Evolutionary conservation across 495 filamentous ascomycete genomes (phyloP).

Genomic region (Podospora appendiculata): DNA sequence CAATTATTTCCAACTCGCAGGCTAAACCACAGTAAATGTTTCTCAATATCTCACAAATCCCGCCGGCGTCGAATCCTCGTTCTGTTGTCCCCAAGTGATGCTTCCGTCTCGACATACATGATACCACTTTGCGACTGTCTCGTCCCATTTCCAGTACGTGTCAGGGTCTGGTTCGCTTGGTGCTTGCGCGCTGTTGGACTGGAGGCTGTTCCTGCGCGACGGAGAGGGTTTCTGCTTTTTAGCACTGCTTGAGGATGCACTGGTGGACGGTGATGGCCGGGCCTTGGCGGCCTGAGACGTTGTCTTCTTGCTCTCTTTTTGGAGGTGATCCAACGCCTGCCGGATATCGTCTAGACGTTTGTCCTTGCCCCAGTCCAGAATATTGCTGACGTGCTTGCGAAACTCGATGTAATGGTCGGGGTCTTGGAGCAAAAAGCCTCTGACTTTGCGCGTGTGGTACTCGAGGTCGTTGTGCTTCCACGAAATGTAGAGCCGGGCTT

Average conservation of each 20-base stretch:
- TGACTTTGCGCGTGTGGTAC: slow-evolving; percentile 21
- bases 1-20: too few relatives aligned
- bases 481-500: slow-evolving; percentile 5
- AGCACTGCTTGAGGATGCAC: neutral
- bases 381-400: slow-evolving; percentile 25
- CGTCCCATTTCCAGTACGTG: too few relatives aligned
- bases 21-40: too few relatives aligned
- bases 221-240: neutral
- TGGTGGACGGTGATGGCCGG: neutral
- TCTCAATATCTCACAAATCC: too few relatives aligned
- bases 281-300: neutral
- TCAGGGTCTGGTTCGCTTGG: too few relatives aligned
- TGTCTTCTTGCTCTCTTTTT: neutral
- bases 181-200: too few relatives aligned
- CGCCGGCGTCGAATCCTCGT: too few relatives aligned
- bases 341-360: slow-evolving; percentile 20
- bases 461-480: slow-evolving; percentile 5
- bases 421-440: slow-evolving; percentile 2
- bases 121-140: too few relatives aligned
- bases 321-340: slow-evolving; percentile 20
- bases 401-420: slow-evolving; percentile 23
- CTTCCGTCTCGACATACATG: too few relatives aligned
- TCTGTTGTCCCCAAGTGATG: too few relatives aligned
- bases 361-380: slow-evolving; percentile 27
- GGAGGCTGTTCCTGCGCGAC: too few relatives aligned